Evolutionary conservation across 345 rosid genomes (phyloP), one percentile per base, ranked within the genome.

Genomic region (Lumnitzera racemosa): DNA sequence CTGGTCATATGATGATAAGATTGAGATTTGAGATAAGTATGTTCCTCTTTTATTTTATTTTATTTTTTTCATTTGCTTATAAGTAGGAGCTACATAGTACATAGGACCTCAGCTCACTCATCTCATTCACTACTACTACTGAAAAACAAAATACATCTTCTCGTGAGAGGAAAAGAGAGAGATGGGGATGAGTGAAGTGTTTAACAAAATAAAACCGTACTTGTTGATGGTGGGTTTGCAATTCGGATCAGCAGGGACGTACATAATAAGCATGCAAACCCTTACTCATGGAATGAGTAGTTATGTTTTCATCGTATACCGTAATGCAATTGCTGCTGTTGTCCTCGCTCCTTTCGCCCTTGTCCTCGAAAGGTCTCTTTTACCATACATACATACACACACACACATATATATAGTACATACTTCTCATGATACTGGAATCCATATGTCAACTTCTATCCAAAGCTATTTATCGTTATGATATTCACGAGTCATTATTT

Each of bases 211-310:
- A 17, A 81, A 68, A 54, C 95, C 95, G 12, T 86, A 76, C 73
- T 49, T 87, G n/a, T 74, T 91, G 14, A 82, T 84, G 96, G 74
- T 84, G 47, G 77, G 68, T 62, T 65, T 86, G 78, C 92, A 84
- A 72, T 74, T 91, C 55, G 96, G 86, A 11, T 64, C 73, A 13
- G 89, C 89, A 1, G 96, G 98, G 23, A 81, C 59, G 51, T 84
- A 80, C 73, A 82, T 85, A 59, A 71, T 91, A 48, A 68, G 76
- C 70, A 76, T 71, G 82, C 70, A 61, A 0, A 81, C 86, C 55
- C 92, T 84, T n/a, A 84, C 76, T 46, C 78, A 70, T 24, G 96
- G 98, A 70, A 88, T 86, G 85, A 89, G 84, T 57, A 80, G 86
- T 25, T 81, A 84, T 56, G 89, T 86, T 20, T 76, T 85, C 11